A percentile compares a stretch with the other conserved stretches of the same genome.
Conservation (phyloP, 1,284 basidiomycete species). For the Ceratobasidium papillatum region DNA sequence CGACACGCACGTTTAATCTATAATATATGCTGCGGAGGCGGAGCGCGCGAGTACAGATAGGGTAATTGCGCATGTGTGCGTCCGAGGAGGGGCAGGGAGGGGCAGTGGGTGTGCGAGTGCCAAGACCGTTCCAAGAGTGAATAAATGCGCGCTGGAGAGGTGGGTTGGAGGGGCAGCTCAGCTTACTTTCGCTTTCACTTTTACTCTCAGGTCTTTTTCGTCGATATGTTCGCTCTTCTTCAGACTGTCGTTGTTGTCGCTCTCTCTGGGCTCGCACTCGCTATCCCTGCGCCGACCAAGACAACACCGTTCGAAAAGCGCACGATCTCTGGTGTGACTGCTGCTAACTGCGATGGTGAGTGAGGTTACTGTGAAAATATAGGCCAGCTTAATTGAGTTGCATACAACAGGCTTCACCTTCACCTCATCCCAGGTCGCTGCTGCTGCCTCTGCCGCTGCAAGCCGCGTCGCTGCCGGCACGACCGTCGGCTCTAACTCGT, state of each 20-base stretch:
- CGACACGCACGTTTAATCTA: constrained; percentile 18
- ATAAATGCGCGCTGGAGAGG: constrained; percentile 5
- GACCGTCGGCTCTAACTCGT: constrained; percentile 13
- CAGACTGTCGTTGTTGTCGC: constrained; percentile 11
- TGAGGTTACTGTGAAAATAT: no score
- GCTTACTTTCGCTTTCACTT: not conserved
- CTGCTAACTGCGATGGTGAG: constrained; percentile 15
- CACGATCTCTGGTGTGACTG: constrained; percentile 25
- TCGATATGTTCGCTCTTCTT: not conserved
- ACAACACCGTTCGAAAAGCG: constrained; percentile 20
- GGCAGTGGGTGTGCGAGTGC: not conserved
- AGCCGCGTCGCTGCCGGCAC: constrained; percentile 3
- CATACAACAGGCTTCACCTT: constrained; percentile 7
- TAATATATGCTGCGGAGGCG: constrained; percentile 12
- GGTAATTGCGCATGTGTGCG: constrained; percentile 19
- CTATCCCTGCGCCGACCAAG: constrained; percentile 17
- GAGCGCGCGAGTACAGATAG: not conserved
- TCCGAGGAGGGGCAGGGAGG: not conserved
- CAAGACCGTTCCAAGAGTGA: not conserved
- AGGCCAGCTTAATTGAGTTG: not conserved
- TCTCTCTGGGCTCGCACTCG: constrained; percentile 25
- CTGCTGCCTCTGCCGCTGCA: constrained; percentile 26
- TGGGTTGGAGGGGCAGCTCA: not conserved
- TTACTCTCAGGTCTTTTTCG: not conserved
- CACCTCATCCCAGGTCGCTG: constrained; percentile 27